phyloP scores from a whole-genome alignment of 192 early-diverging fungal species.

The Podila clonocystis region DNA sequence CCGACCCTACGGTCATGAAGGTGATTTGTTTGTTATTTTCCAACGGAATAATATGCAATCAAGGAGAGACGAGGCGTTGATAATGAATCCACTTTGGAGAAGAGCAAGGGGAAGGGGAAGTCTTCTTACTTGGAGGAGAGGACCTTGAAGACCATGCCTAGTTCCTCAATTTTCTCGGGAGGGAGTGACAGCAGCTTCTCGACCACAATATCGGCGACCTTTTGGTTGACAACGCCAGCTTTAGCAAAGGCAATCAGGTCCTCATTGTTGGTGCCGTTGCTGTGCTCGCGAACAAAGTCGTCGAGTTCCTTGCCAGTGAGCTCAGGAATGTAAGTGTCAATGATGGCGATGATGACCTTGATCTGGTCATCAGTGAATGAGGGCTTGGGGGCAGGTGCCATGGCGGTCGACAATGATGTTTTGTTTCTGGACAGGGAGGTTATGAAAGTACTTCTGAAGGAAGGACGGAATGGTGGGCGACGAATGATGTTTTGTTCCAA shows the following conservation, averaged over 20 bases:
- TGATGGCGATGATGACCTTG: conserved; percentile 55
- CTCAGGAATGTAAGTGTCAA: conserved; percentile 59
- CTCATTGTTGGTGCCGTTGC: conserved; percentile 29
- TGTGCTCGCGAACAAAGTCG: conserved; percentile 31
- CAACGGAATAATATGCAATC: too few relatives aligned
- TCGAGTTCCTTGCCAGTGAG: conserved; percentile 48
- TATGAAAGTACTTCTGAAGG: background rate
- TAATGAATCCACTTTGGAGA: background rate
- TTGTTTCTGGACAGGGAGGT: too few relatives aligned
- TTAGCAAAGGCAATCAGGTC: conserved; percentile 24
- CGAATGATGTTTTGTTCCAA: background rate
- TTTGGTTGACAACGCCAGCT: conserved; percentile 27
- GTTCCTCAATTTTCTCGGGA: conserved; percentile 42
- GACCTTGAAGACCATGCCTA: conserved; percentile 42
- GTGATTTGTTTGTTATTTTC: background rate
- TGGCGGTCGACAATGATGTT: background rate
- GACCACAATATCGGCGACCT: conserved; percentile 23
- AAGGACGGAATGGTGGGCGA: background rate
- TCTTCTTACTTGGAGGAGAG: conserved; percentile 37
- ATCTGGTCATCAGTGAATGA: conserved; percentile 42
- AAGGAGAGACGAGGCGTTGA: background rate
- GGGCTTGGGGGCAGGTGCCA: conserved; percentile 18
- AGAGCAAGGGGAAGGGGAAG: too few relatives aligned
- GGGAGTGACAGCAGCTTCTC: conserved; percentile 22
- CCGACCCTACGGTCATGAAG: conserved; percentile 13